These are phyloP conservation scores for Solanum phureja DNA, from an alignment of 257 asterid species.

Conservation along the genomic window DNA sequence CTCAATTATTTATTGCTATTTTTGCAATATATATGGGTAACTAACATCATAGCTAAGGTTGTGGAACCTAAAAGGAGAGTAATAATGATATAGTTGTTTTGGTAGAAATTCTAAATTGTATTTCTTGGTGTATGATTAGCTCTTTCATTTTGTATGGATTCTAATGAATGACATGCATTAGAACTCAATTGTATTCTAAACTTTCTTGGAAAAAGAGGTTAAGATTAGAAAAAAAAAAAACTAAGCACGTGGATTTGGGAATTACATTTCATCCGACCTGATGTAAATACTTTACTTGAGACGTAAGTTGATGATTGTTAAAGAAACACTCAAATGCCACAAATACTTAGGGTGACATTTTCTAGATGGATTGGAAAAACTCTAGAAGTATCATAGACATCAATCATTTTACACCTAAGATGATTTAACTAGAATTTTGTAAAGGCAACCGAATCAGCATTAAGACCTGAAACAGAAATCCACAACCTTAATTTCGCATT, in stretches of 20 bases:
- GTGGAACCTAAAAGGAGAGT: no score
- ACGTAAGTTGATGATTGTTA: not conserved
- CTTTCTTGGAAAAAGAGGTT: not conserved
- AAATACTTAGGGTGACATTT: not conserved
- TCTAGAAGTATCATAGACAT: not conserved
- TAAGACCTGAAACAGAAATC: no score
- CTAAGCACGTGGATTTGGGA: not conserved
- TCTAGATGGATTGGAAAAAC: not conserved
- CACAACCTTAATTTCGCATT: not conserved
- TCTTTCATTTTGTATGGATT: not conserved
- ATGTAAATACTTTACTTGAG: not conserved
- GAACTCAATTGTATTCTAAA: no score
- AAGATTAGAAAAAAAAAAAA: not conserved
- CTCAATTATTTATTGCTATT: no score
- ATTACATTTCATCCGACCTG: not conserved
- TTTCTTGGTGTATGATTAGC: no score
- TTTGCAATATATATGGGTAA: no score
- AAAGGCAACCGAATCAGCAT: not conserved
- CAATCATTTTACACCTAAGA: not conserved
- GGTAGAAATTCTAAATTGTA: no score
- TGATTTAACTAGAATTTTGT: no score
- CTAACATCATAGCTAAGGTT: no score
- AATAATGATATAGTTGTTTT: no score
- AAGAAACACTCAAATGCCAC: not conserved
- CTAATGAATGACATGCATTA: not conserved